phyloP scores from a whole-genome alignment of 2,329 filamentous ascomycete species.

The Aspergillus glaucus region DNA sequence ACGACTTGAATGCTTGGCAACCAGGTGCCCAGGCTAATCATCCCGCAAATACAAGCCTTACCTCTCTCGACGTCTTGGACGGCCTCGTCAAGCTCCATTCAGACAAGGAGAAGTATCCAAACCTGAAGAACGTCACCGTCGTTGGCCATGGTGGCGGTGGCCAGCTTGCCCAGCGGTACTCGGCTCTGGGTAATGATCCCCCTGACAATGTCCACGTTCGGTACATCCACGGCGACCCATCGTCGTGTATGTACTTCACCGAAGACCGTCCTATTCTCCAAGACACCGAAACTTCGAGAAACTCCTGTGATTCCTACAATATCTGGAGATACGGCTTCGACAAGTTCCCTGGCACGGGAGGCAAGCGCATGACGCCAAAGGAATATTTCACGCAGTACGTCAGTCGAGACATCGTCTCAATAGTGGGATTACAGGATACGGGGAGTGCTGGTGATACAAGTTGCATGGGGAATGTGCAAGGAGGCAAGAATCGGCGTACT shows the following conservation, averaged over 20 bases:
- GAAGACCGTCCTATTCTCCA: conserved; percentile 7
- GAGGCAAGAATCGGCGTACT: conserved; percentile 8
- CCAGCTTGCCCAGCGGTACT: conserved; percentile 12
- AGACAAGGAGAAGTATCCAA: conserved; percentile 8
- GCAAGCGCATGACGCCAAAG: conserved; percentile 6
- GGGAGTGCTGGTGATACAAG: conserved; percentile 8
- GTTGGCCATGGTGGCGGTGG: conserved; percentile 12
- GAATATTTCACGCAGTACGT: conserved; percentile 10
- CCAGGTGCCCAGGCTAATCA: conserved; percentile 8
- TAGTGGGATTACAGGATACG: conserved; percentile 10
- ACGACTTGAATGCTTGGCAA: conserved; percentile 11
- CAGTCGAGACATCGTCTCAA: conserved; percentile 7
- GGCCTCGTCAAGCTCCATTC: conserved; percentile 10
- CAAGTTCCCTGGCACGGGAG: conserved; percentile 8
- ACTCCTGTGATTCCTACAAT: conserved; percentile 4
- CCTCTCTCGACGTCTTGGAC: conserved; percentile 9
- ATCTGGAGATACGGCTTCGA: conserved; percentile 11
- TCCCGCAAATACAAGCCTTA: conserved; percentile 6
- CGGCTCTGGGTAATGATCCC: conserved; percentile 6
- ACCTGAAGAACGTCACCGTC: conserved; percentile 8
- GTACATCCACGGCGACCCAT: conserved; percentile 13
- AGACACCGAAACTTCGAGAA: not conserved
- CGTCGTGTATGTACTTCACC: conserved; percentile 12
- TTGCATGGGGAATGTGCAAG: conserved; percentile 10
- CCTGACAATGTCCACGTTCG: conserved; percentile 10